These are phyloP conservation scores for Entomortierella parvispora DNA, from an alignment of 192 early-diverging fungal species.

Conservation along the genomic window DNA sequence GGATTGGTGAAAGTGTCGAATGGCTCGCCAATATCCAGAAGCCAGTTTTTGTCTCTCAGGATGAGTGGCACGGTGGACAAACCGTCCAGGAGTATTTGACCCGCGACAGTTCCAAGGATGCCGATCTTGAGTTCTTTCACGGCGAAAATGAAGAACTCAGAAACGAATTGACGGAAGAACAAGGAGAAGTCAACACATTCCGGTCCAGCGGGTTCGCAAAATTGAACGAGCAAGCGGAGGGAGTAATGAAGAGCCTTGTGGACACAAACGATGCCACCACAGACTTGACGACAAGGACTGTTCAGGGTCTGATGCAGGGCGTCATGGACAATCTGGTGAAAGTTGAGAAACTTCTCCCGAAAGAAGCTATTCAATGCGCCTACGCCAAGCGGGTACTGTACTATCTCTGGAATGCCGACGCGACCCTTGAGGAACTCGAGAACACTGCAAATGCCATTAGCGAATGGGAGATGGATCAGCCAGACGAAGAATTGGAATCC, in stretches of 20 bases:
- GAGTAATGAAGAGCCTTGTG: slow-evolving; percentile 12
- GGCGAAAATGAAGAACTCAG: slow-evolving; percentile 33
- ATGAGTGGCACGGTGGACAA: slow-evolving; percentile 27
- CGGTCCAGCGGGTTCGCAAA: slow-evolving; percentile 42
- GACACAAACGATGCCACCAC: slow-evolving; percentile 30
- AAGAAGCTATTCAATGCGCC: slow-evolving; percentile 32
- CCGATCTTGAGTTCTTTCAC: slow-evolving; percentile 23
- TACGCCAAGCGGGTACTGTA: slow-evolving; percentile 29
- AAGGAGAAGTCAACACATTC: slow-evolving; percentile 34
- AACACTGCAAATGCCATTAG: slow-evolving; percentile 11
- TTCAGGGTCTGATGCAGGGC: slow-evolving; percentile 36
- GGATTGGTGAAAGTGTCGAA: slow-evolving; percentile 49
- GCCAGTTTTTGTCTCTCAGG: slow-evolving; percentile 28
- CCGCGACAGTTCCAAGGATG: slow-evolving; percentile 20
- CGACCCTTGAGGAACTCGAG: slow-evolving; percentile 18
- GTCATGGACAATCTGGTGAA: slow-evolving; percentile 46
- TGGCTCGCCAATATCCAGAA: slow-evolving; percentile 42
- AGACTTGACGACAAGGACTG: slow-evolving; percentile 17
- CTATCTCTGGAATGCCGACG: slow-evolving; percentile 18
- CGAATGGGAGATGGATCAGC: slow-evolving; percentile 40
- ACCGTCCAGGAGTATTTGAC: slow-evolving; percentile 34
- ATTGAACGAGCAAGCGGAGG: slow-evolving; percentile 43
- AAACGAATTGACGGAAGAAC: slow-evolving; percentile 31
- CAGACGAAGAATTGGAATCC: slow-evolving; percentile 26
- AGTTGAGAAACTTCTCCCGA: slow-evolving; percentile 41